phyloP scores from a whole-genome alignment of 768 basidiomycete species.

The Pluteus cervinus region DNA sequence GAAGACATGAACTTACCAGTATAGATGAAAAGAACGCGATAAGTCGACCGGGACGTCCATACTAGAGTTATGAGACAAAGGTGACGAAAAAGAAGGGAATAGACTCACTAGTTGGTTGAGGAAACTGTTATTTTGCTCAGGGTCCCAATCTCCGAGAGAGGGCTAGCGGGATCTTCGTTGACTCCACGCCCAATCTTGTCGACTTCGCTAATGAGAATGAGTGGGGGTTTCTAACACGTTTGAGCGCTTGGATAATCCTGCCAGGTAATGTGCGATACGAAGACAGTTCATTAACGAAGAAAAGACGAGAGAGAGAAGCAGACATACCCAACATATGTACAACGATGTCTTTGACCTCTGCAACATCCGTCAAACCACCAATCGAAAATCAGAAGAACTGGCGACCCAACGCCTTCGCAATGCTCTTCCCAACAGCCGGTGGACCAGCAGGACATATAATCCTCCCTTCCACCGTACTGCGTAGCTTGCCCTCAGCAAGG shows the following conservation, averaged over 20 bases:
- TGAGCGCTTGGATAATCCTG: constrained; percentile 91
- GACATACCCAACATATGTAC: constrained; percentile 88
- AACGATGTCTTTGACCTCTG: constrained; percentile 95
- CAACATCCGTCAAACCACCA: constrained; percentile 93
- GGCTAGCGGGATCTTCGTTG: constrained; percentile 90
- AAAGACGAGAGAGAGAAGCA: neutral
- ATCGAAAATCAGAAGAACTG: constrained; percentile 97
- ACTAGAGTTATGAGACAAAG: constrained; percentile 31
- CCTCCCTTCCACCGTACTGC: constrained; percentile 93
- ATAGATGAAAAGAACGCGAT: constrained; percentile 94
- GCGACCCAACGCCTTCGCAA: constrained; percentile 84
- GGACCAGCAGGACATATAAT: constrained; percentile 97
- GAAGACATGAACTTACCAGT: too few relatives aligned
- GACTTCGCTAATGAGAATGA: constrained; percentile 91
- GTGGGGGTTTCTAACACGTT: constrained; percentile 85
- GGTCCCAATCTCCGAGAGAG: constrained; percentile 87
- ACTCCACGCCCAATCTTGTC: constrained; percentile 93
- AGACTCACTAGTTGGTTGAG: constrained; percentile 86
- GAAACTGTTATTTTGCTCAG: constrained; percentile 92
- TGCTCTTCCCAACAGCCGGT: constrained; percentile 94
- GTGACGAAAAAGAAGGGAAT: neutral
- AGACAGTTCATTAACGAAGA: constrained; percentile 1
- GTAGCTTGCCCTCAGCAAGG: constrained; percentile 91
- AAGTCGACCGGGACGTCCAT: constrained; percentile 97
- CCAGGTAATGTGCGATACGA: constrained; percentile 72